Conservation (phyloP, 148 eudicot species). For the Camellia granthamiana region DNA sequence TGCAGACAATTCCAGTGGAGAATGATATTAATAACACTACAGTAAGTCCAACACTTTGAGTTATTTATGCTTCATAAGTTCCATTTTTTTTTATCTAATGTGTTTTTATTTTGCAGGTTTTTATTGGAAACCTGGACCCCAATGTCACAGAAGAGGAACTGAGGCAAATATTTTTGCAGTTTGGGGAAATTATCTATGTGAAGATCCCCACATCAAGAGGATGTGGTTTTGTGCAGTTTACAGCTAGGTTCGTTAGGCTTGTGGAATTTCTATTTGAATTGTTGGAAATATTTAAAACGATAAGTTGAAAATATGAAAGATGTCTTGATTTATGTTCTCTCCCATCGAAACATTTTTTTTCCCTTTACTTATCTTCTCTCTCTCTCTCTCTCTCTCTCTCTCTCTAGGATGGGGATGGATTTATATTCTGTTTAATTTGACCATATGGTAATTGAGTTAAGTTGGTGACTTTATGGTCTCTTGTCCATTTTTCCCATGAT, state of each 20-base stretch:
- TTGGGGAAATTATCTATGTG: slow-evolving; percentile 85
- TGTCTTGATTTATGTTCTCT: not conserved
- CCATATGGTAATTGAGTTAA: slow-evolving; percentile 1
- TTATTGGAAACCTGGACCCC: slow-evolving; percentile 83
- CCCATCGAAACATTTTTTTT: not conserved
- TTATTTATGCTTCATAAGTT: not conserved
- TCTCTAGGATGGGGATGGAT: not conserved
- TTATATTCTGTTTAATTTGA: not conserved
- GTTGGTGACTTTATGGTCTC: not conserved
- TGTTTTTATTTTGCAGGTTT: slow-evolving; percentile 51
- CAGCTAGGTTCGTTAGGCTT: slow-evolving; percentile 54
- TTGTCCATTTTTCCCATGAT: not conserved
- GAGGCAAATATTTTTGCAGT: slow-evolving; percentile 75
- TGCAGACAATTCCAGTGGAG: slow-evolving; percentile 59
- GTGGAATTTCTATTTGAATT: not conserved
- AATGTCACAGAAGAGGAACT: slow-evolving; percentile 86
- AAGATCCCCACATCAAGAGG: slow-evolving; percentile 88
- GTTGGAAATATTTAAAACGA: not conserved
- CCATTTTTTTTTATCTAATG: slow-evolving; percentile 3
- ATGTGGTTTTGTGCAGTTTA: slow-evolving; percentile 94
- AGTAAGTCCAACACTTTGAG: slow-evolving; percentile 37
- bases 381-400: not conserved
- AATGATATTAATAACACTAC: slow-evolving; percentile 86
- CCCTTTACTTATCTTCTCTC: not conserved
- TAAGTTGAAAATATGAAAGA: not conserved